Evolutionary conservation across 768 basidiomycete species (phyloP).

Genomic region (Auriculariales sp.): DNA sequence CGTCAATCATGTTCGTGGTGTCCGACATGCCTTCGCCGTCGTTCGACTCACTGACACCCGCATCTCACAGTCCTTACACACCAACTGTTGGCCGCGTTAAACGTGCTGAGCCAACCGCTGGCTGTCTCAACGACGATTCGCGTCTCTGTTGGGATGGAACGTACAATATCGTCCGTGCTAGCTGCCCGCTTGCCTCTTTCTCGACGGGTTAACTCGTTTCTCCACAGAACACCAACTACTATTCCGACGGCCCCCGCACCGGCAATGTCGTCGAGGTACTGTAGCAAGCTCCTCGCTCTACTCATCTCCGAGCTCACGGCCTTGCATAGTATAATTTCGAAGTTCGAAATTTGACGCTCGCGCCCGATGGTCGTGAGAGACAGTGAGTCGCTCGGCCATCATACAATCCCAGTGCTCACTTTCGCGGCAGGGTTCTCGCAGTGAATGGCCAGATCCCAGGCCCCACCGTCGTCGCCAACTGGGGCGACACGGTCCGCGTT

Average conservation of each 20-base stretch:
- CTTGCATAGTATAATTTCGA: background rate
- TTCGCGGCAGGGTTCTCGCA: background rate
- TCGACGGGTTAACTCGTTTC: no score
- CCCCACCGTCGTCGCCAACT: no score
- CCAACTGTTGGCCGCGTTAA: no score
- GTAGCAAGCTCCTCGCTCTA: background rate
- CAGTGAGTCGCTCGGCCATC: background rate
- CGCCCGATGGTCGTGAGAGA: background rate
- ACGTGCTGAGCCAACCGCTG: no score
- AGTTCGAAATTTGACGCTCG: background rate
- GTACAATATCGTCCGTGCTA: constrained; percentile 1
- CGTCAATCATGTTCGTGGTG: no score
- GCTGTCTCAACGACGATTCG: background rate
- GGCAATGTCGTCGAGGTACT: background rate
- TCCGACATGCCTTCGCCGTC: no score
- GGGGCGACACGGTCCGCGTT: background rate
- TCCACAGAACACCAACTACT: constrained; percentile 1
- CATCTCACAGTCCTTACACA: no score
- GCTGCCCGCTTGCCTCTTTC: no score
- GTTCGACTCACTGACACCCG: no score
- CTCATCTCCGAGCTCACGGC: background rate
- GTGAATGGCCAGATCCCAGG: background rate
- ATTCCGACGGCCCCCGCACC: background rate
- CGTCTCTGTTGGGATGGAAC: background rate
- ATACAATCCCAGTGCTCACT: background rate